These are phyloP conservation scores for Spongispora temasekensis DNA, from an alignment of 1,284 basidiomycete species.

Conservation along the genomic window DNA sequence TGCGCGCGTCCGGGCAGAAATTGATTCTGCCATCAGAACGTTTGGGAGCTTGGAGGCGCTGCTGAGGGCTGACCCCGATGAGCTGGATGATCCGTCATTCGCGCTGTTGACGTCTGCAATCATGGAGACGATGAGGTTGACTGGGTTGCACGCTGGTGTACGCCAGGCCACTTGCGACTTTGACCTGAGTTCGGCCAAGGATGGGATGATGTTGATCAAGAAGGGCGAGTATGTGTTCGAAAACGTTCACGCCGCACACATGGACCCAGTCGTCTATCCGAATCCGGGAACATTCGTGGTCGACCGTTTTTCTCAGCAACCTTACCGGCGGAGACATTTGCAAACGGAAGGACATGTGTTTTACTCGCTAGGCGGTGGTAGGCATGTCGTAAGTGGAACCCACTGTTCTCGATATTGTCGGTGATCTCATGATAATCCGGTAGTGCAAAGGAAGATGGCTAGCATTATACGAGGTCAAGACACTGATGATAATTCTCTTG, in stretches of 20 bases:
- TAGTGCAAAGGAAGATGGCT: conserved; percentile 33
- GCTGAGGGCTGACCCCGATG: conserved; percentile 12
- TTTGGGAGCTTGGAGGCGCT: conserved; percentile 15
- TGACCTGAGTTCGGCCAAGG: conserved; percentile 13
- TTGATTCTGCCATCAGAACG: conserved; percentile 19
- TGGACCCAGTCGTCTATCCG: conserved; percentile 17
- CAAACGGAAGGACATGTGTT: conserved; percentile 23
- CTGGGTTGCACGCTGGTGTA: conserved; percentile 14
- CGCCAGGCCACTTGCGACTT: conserved; percentile 21
- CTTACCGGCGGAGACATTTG: conserved; percentile 19
- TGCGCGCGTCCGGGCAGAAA: conserved; percentile 20
- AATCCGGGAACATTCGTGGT: conserved; percentile 17
- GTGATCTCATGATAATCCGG: neutral
- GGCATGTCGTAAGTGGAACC: conserved; percentile 18
- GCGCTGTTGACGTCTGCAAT: conserved; percentile 28
- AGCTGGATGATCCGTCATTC: conserved; percentile 22
- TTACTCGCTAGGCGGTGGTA: conserved; percentile 24
- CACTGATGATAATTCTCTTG: conserved; percentile 18
- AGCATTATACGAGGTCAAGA: conserved; percentile 27
- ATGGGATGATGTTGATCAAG: conserved; percentile 13
- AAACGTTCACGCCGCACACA: conserved; percentile 22
- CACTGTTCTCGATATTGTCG: neutral
- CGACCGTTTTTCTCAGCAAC: conserved; percentile 24
- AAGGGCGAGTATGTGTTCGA: conserved; percentile 25
- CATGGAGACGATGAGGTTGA: conserved; percentile 31